phyloP scores from a whole-genome alignment of 768 basidiomycete species.

The Mycena vitilis region DNA sequence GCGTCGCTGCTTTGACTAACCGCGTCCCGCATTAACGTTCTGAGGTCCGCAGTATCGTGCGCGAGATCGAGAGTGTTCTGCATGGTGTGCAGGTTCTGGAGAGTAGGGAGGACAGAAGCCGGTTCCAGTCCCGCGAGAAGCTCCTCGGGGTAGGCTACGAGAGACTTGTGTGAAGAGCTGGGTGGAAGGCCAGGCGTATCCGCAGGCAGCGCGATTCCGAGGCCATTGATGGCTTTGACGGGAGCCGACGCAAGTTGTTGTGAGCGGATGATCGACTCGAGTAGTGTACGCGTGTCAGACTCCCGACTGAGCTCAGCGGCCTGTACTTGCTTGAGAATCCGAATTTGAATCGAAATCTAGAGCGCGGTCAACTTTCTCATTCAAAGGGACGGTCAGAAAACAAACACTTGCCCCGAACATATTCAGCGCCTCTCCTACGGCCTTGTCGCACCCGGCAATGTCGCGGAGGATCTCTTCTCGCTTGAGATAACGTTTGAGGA shows the following conservation, averaged over 20 bases:
- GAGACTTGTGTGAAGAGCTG: conserved; percentile 36
- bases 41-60: conserved; percentile 46
- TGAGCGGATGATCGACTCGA: conserved; percentile 42
- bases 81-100: conserved; percentile 40
- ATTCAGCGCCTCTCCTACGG: conserved; percentile 67
- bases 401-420: conserved; percentile 61
- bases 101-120: conserved; percentile 33
- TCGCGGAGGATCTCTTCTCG: conserved; percentile 73
- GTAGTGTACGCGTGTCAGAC: conserved; percentile 51
- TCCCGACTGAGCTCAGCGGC: conserved; percentile 56
- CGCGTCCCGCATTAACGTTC: conserved; percentile 52
- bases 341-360: conserved; percentile 57
- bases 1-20: conserved; percentile 54
- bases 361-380: conserved; percentile 4
- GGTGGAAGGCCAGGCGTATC: conserved; percentile 34
- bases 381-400: conserved; percentile 6
- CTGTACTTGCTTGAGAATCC: conserved; percentile 63
- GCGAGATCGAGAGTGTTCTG: conserved; percentile 50
- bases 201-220: conserved; percentile 29
- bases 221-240: conserved; percentile 24
- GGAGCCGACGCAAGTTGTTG: conserved; percentile 20
- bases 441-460: conserved; percentile 63
- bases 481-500: conserved; percentile 82
- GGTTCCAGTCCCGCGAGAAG: conserved; percentile 16
- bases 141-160: conserved; percentile 18